Evolutionary conservation across 345 rosid genomes (phyloP), one percentile per base, ranked within the genome.

Genomic region (Leavenworthia alabamica): DNA sequence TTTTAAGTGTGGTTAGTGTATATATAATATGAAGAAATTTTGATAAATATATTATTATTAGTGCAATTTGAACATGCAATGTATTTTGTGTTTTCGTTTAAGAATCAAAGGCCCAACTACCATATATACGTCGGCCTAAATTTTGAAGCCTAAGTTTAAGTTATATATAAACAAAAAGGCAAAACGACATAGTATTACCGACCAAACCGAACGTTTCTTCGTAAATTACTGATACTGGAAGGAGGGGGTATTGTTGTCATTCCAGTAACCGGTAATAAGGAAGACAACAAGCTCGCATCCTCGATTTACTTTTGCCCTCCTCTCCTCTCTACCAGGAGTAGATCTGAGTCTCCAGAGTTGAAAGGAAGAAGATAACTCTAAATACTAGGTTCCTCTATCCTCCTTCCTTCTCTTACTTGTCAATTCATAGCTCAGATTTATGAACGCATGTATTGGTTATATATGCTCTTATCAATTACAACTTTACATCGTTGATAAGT

Each of bases 311-410:
- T 11, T 35, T 31, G 16, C 16, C 56, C 28, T 44, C 43, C 36
- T 26, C 26, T 7, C 28, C 14, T 42, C 47, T 19, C 1, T 0
- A 10, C 9, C 39, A 31, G 56, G 0, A 22, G 43, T 59, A 64
- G 68, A 64, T 64, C 69, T 64, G 61, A 45, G 16, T 20, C 5
- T 64, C 12, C 6, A 40, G 48, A 39, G 15, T 41, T 57, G 17
- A 40, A 15, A 27, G 49, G 63, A 42, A 52, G 60, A 42, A 64
- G 53, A 42, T 14, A 6, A 32, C 36, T 52, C 35, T 26, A 0
- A 28, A 27, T 10, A 14, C 5, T 26, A 64, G 60, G 68, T 64
- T 29, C 24, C 16, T 8, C 6, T 17, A 10, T 49, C 37, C 13
- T 37, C 27, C 4, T 27, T 39, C 1, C 29, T 35, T 5, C 9